Conservation (phyloP, 805 yeast species). For the Candida cerambycidarum region DNA sequence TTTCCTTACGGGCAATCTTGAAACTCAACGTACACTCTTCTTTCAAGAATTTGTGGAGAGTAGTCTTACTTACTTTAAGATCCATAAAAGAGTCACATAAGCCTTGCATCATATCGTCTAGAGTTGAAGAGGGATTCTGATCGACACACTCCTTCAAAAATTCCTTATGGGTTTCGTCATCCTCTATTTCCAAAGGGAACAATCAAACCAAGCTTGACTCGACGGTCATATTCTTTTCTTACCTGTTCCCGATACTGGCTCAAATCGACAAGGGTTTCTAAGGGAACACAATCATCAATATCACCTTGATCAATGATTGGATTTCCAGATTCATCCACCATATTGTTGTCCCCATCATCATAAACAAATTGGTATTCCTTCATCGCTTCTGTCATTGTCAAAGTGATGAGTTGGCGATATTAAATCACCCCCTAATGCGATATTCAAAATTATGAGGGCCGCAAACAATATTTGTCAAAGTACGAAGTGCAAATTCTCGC, state of each 20-base stretch:
- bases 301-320: constrained; percentile 9
- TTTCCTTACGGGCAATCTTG: constrained; percentile 7
- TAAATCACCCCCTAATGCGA: too few species aligned
- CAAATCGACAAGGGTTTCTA: constrained; percentile 6
- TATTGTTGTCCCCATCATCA: constrained; percentile 9
- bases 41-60: constrained; percentile 11
- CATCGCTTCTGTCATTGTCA: too few species aligned
- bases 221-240: too few species aligned
- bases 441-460: too few species aligned
- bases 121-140: constrained; percentile 11
- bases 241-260: constrained; percentile 6
- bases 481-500: too few species aligned
- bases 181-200: too few species aligned
- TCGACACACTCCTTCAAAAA: constrained; percentile 11
- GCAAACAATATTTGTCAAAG: too few species aligned
- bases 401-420: too few species aligned
- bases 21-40: constrained; percentile 6
- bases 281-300: constrained; percentile 5
- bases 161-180: constrained; percentile 10
- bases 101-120: constrained; percentile 10
- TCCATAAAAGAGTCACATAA: constrained; percentile 4
- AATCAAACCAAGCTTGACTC: too few species aligned
- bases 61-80: constrained; percentile 10
- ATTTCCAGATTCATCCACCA: constrained; percentile 10
- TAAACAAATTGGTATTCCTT: constrained; percentile 9